Conservation (phyloP, 768 basidiomycete genomes). For the Tylopilus rubrobrunneus region DNA sequence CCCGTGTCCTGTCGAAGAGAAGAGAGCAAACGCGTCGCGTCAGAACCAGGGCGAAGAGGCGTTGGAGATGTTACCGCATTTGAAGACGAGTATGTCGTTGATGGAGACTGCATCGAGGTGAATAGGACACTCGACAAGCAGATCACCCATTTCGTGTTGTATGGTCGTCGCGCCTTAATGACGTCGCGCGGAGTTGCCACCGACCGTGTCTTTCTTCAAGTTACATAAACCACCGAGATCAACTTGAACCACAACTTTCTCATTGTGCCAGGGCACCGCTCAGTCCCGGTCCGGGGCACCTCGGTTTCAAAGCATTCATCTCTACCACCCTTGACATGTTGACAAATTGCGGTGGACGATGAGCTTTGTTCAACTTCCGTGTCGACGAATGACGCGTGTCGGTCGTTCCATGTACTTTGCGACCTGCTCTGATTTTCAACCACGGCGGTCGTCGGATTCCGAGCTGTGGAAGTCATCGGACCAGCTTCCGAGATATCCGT, state of each 20-base stretch:
- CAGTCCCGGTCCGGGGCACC: no score
- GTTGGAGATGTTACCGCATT: constrained; percentile 24
- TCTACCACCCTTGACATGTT: neutral
- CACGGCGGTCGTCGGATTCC: neutral
- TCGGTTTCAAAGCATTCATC: neutral
- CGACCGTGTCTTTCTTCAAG: no score
- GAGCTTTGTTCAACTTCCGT: neutral
- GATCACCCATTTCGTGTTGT: constrained; percentile 12
- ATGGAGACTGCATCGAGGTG: constrained; percentile 28
- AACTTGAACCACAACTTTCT: neutral
- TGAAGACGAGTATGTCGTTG: constrained; percentile 28
- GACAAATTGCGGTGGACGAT: no score
- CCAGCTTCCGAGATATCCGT: neutral
- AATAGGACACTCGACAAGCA: constrained; percentile 31
- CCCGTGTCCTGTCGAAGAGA: constrained; percentile 27
- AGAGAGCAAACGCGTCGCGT: constrained; percentile 7
- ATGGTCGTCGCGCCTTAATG: neutral
- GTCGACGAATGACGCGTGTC: neutral
- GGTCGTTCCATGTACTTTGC: neutral
- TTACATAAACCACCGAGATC: no score
- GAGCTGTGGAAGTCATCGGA: neutral
- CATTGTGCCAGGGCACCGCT: no score
- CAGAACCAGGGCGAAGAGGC: constrained; percentile 5
- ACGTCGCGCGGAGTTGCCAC: no score
- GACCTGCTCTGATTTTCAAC: neutral